A percentile compares a stretch with the other conserved stretches of the same genome.
These are phyloP conservation scores for Pythium oligandrum DNA, from an alignment of 352 stramenopile species.

Conservation along the genomic window DNA sequence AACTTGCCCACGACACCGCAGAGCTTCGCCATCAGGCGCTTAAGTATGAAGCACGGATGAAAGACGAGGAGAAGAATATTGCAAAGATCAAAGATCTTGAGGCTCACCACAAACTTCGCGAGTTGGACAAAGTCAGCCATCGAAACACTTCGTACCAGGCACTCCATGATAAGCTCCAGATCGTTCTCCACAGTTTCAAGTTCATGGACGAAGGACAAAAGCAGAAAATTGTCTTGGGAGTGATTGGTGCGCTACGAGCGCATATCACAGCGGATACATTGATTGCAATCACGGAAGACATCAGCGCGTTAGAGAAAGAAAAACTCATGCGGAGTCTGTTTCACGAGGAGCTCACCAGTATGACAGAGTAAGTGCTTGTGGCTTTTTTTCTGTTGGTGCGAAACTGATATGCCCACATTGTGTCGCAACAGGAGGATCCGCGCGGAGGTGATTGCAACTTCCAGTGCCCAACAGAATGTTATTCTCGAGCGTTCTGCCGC, in stretches of 20 bases:
- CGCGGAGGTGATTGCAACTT: slow-evolving; percentile 38
- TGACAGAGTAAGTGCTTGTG: slow-evolving; percentile 37
- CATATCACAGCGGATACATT: slow-evolving; percentile 48
- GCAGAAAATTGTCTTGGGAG: slow-evolving; percentile 42
- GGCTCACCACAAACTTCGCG: slow-evolving; percentile 37
- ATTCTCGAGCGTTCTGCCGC: slow-evolving; percentile 52
- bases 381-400: slow-evolving; percentile 1
- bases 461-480: slow-evolving; percentile 49
- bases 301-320: slow-evolving; percentile 50
- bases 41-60: slow-evolving; percentile 24
- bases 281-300: slow-evolving; percentile 38
- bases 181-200: slow-evolving; percentile 52
- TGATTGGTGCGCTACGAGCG: slow-evolving; percentile 37
- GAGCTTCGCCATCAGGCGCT: slow-evolving; percentile 32
- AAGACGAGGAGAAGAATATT: slow-evolving; percentile 29
- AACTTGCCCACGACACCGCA: slow-evolving; percentile 5
- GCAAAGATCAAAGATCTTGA: slow-evolving; percentile 47
- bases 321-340: slow-evolving; percentile 51
- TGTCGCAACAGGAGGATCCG: slow-evolving; percentile 36
- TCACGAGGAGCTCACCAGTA: slow-evolving; percentile 41
- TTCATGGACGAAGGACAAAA: slow-evolving; percentile 55
- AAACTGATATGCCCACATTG: not conserved
- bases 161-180: slow-evolving; percentile 42
- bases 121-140: slow-evolving; percentile 45
- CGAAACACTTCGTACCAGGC: slow-evolving; percentile 40